Percentiles rank a stretch among this genome's conserved stretches.
Evolutionary conservation across 179 eudicot species (phyloP).

Genomic region (Beta lomatogona): DNA sequence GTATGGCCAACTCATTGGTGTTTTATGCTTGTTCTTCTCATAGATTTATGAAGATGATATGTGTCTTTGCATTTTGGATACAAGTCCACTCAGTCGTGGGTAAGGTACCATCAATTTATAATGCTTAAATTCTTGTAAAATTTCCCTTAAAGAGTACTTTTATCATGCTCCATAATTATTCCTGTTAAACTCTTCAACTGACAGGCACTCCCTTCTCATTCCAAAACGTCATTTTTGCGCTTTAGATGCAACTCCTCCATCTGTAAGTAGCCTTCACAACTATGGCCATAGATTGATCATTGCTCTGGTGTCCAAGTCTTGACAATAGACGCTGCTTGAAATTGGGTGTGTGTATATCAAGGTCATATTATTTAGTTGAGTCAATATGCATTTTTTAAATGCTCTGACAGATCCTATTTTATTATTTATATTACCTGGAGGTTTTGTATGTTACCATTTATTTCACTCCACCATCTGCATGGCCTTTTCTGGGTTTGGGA

Average conservation of each 20-base stretch:
- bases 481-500: conserved; percentile 1
- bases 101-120: conserved; percentile 70
- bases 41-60: conserved; percentile 81
- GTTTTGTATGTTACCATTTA: neutral
- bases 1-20: conserved; percentile 12
- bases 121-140: conserved; percentile 21
- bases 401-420: neutral
- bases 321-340: neutral
- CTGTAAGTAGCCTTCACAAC: conserved; percentile 54
- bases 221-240: conserved; percentile 80
- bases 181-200: conserved; percentile 12
- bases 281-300: neutral
- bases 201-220: conserved; percentile 82
- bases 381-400: conserved; percentile 11
- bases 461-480: conserved; percentile 8
- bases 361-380: neutral
- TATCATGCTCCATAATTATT: conserved; percentile 5
- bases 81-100: conserved; percentile 88
- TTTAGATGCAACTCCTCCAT: conserved; percentile 81
- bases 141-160: neutral
- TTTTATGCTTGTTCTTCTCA: conserved; percentile 19
- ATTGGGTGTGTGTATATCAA: neutral
- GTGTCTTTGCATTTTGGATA: conserved; percentile 93
- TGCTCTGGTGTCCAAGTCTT: neutral
- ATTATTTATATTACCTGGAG: neutral